These are phyloP conservation scores for Medicago arabica DNA, from an alignment of 306 rosid species.

Conservation along the genomic window DNA sequence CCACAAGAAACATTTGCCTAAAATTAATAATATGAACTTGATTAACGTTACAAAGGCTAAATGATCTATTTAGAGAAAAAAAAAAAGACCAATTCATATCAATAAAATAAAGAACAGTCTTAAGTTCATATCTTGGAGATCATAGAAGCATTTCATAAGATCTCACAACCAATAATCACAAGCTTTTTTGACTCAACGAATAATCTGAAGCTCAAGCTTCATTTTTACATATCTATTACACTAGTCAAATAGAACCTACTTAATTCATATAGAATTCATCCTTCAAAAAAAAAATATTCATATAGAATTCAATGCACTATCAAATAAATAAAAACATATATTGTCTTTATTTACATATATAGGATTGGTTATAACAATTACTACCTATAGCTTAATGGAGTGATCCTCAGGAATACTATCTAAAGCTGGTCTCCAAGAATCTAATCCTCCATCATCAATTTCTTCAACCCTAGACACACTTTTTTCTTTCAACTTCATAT, in stretches of 20 bases:
- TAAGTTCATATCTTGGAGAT: too few relatives aligned
- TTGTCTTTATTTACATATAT: constrained; percentile 22
- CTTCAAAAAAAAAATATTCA: too few relatives aligned
- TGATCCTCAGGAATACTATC: constrained; percentile 72
- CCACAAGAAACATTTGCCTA: too few relatives aligned
- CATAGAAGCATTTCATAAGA: not conserved
- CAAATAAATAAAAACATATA: constrained; percentile 11
- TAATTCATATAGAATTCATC: constrained; percentile 35
- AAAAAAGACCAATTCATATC: too few relatives aligned
- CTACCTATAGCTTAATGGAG: constrained; percentile 24
- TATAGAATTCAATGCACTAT: constrained; percentile 37
- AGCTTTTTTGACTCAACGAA: not conserved
- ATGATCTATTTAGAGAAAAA: too few relatives aligned
- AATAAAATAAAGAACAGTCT: too few relatives aligned
- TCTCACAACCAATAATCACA: not conserved
- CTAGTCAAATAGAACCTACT: constrained; percentile 30
- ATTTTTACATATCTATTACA: constrained; percentile 11
- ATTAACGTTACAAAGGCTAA: too few relatives aligned
- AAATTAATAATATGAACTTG: too few relatives aligned
- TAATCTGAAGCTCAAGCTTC: constrained; percentile 13
- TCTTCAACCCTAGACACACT: constrained; percentile 40
- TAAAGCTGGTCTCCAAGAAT: constrained; percentile 67
- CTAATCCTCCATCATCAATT: constrained; percentile 23
- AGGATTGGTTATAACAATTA: not conserved
- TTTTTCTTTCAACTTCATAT: constrained; percentile 56